These are phyloP conservation scores for Nicotiana noctiflora DNA, from an alignment of 257 asterid species.

Conservation along the genomic window DNA sequence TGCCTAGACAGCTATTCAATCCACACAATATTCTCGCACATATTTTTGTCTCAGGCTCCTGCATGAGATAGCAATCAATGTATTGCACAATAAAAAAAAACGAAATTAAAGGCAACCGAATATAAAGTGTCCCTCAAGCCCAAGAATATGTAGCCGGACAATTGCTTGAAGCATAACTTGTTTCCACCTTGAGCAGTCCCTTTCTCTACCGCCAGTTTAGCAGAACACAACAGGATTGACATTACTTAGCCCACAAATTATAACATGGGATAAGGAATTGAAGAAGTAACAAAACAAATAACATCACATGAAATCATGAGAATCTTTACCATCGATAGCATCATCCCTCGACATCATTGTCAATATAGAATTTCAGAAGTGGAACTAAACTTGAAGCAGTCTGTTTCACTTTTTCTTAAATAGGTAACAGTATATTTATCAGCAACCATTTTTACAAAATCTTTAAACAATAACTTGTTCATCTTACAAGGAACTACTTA, in stretches of 20 bases:
- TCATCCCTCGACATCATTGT: conserved; percentile 77
- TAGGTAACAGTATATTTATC: neutral
- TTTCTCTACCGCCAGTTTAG: conserved; percentile 76
- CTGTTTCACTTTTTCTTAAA: neutral
- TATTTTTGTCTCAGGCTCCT: no score
- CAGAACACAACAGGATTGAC: conserved; percentile 81
- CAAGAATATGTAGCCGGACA: conserved; percentile 56
- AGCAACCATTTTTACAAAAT: neutral
- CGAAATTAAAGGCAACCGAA: conserved; percentile 33
- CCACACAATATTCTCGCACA: no score
- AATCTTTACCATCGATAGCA: conserved; percentile 79
- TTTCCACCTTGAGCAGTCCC: conserved; percentile 78
- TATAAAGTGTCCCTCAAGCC: conserved; percentile 74
- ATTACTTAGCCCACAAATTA: conserved; percentile 63
- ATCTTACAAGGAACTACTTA: neutral
- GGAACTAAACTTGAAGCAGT: conserved; percentile 44
- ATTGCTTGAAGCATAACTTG: conserved; percentile 64
- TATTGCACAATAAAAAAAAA: neutral
- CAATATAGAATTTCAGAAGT: conserved; percentile 73
- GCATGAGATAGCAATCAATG: no score
- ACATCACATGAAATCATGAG: neutral
- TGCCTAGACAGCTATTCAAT: neutral
- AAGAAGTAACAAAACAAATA: neutral
- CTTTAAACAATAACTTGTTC: neutral
- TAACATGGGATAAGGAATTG: conserved; percentile 8